phyloP scores from a whole-genome alignment of 2,329 filamentous ascomycete species.

The Xylariaceae sp. region DNA sequence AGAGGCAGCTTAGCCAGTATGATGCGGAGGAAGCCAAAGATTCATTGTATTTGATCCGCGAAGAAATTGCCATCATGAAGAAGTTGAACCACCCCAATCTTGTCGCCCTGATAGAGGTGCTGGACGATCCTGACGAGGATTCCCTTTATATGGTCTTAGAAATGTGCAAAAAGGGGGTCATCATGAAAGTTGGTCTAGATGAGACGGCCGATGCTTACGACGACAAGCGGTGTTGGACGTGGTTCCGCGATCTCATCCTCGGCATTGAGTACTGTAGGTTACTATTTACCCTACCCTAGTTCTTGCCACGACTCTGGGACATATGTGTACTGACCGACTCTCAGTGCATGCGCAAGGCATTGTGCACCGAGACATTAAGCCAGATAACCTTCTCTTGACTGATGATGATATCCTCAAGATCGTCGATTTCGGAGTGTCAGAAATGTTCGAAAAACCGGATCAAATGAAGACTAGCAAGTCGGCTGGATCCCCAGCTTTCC shows the following conservation, averaged over 20 bases:
- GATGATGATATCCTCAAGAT: conserved; percentile 93
- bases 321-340: conserved; percentile 12
- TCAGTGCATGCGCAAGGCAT: conserved; percentile 88
- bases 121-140: conserved; percentile 93
- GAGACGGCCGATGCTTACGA: conserved; percentile 78
- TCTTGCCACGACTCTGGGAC: background rate
- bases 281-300: background rate
- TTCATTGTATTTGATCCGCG: conserved; percentile 81
- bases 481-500: conserved; percentile 89
- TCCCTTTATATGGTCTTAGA: conserved; percentile 98
- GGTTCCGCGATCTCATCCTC: conserved; percentile 92
- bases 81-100: conserved; percentile 93
- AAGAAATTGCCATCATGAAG: conserved; percentile 99
- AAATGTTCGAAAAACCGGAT: conserved; percentile 86
- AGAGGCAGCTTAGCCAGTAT: conserved; percentile 31
- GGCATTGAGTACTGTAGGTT: conserved; percentile 85
- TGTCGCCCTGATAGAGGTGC: conserved; percentile 87
- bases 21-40: conserved; percentile 60
- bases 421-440: conserved; percentile 97
- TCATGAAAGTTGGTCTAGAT: conserved; percentile 93
- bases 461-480: conserved; percentile 92
- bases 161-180: conserved; percentile 96
- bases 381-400: conserved; percentile 89
- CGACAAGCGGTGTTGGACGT: conserved; percentile 76
- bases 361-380: conserved; percentile 95